Conservation (phyloP, 2,329 filamentous ascomycete species). For the Kalmusia sp. region DNA sequence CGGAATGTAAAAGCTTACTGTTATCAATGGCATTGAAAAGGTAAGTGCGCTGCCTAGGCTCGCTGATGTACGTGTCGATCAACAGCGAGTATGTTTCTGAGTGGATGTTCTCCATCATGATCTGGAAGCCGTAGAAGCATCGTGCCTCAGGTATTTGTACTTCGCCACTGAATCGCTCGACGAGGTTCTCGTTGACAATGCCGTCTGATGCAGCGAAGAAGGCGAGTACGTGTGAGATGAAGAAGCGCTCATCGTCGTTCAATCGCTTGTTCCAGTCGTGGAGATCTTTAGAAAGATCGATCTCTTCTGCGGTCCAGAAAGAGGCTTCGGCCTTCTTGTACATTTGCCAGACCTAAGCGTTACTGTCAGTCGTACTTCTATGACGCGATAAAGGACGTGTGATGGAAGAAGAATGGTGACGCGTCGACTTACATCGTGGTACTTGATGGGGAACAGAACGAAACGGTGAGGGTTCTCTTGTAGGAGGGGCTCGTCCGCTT, state of each 20-base stretch:
- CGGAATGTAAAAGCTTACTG: conserved; percentile 65
- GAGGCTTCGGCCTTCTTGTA: conserved; percentile 99
- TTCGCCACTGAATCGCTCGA: conserved; percentile 96
- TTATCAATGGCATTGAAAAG: conserved; percentile 99
- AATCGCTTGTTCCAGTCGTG: conserved; percentile 99
- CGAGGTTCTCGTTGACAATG: conserved; percentile 99
- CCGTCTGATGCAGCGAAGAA: conserved; percentile 99
- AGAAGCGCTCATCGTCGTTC: conserved; percentile 97
- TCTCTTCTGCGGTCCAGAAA: conserved; percentile 99
- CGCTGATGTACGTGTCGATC: conserved; percentile 99
- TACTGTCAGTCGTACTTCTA: conserved; percentile 37
- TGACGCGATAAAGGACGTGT: conserved; percentile 1
- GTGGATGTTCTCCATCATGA: conserved; percentile 99
- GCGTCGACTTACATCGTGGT: conserved; percentile 86
- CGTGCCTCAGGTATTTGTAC: conserved; percentile 97
- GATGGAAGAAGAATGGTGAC: conserved; percentile 22
- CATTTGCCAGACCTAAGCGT: conserved; percentile 94
- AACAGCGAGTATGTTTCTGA: conserved; percentile 99
- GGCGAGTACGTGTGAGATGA: conserved; percentile 96
- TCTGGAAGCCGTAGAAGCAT: conserved; percentile 99
- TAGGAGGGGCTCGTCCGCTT: conserved; percentile 87
- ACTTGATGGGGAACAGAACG: conserved; percentile 98
- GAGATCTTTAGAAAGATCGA: conserved; percentile 97
- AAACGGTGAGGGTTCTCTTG: conserved; percentile 96
- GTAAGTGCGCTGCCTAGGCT: conserved; percentile 89